A percentile compares a stretch with the other conserved stretches of the same genome.
These are phyloP conservation scores for Tuber borchii DNA, from an alignment of 495 filamentous ascomycete species.

Conservation along the genomic window DNA sequence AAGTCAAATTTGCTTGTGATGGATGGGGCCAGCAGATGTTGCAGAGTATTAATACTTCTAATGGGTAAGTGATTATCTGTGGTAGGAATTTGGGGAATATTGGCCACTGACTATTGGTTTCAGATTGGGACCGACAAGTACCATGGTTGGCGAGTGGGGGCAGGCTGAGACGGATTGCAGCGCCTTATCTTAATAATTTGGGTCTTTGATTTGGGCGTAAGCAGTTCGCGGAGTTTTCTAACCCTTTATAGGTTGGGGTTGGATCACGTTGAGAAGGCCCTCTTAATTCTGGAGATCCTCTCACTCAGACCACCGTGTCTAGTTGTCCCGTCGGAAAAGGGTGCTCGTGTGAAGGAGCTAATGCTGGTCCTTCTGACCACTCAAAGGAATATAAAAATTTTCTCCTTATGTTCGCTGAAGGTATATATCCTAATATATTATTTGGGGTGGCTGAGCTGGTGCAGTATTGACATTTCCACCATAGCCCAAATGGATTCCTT, in stretches of 20 bases:
- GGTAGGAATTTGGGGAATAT: neutral
- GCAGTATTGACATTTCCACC: conserved; percentile 10
- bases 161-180: conserved; percentile 98
- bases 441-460: neutral
- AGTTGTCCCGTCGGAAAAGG: conserved; percentile 58
- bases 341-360: conserved; percentile 71
- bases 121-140: conserved; percentile 86
- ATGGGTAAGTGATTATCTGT: conserved; percentile 51
- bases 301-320: conserved; percentile 53
- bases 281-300: conserved; percentile 53
- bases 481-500: conserved; percentile 85
- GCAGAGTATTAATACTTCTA: conserved; percentile 60
- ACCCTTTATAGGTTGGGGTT: conserved; percentile 50
- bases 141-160: conserved; percentile 95
- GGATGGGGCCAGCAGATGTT: conserved; percentile 76
- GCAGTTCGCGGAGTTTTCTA: neutral
- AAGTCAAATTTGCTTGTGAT: conserved; percentile 75
- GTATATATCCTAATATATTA: conserved; percentile 15
- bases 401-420: conserved; percentile 77
- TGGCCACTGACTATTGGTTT: conserved; percentile 5
- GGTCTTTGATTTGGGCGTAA: neutral
- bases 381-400: conserved; percentile 73
- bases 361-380: conserved; percentile 63
- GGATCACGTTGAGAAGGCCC: conserved; percentile 92
- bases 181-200: conserved; percentile 75